Evolutionary conservation across 495 filamentous ascomycete genomes (phyloP).

Genomic region (Barbatosphaeria neglecta): DNA sequence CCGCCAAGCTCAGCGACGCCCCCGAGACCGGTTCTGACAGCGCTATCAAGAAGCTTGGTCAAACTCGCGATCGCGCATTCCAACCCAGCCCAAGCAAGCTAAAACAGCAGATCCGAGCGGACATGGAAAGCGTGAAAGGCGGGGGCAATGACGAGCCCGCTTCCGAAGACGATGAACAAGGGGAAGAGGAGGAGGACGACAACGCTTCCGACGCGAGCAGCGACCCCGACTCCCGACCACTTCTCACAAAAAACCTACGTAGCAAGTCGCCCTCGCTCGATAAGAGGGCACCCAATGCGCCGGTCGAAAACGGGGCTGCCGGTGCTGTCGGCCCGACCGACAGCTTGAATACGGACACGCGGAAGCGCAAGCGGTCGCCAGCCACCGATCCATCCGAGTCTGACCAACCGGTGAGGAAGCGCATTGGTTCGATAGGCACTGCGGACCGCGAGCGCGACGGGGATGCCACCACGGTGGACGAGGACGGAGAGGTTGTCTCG

Average conservation of each 20-base stretch:
- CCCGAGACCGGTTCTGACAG: constrained; percentile 31
- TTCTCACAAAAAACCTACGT: constrained; percentile 1
- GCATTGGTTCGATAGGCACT: constrained; percentile 37
- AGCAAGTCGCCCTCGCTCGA: constrained; percentile 9
- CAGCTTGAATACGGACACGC: constrained; percentile 22
- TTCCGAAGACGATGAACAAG: constrained; percentile 36
- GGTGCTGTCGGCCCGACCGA: constrained; percentile 4
- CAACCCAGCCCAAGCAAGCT: constrained; percentile 61
- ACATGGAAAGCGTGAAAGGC: constrained; percentile 20
- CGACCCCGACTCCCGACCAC: constrained; percentile 17
- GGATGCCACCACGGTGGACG: constrained; percentile 30
- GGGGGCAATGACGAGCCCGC: constrained; percentile 26
- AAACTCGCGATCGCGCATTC: constrained; percentile 24
- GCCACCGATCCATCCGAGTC: constrained; percentile 31
- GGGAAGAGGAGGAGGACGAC: constrained; percentile 17
- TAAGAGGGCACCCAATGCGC: constrained; percentile 16
- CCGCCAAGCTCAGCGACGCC: constrained; percentile 50
- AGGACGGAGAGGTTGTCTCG: constrained; percentile 30
- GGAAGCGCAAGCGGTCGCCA: constrained; percentile 40
- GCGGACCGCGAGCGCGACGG: constrained; percentile 18
- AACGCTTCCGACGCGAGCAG: constrained; percentile 22
- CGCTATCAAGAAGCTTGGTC: constrained; percentile 19
- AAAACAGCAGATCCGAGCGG: constrained; percentile 29
- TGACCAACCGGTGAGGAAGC: constrained; percentile 45
- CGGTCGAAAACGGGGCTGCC: constrained; percentile 5